Base-by-base conservation (phyloP, 2,329 filamentous ascomycete genomes). In the Paecilomyces niveus region DNA sequence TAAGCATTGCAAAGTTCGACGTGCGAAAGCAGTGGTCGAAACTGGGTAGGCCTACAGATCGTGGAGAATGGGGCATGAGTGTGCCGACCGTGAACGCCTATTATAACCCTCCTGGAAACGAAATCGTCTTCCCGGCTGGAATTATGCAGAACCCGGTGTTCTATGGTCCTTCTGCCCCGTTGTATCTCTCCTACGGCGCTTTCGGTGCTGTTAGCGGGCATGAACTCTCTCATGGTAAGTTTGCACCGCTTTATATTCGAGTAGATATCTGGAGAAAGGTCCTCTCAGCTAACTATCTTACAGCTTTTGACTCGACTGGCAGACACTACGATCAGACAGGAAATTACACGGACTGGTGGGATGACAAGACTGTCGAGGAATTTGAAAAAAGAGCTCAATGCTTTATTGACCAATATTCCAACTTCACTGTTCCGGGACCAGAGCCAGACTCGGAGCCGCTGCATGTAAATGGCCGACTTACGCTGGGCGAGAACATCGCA, bases 91-190 rank as follows among this genome's bases (percentile, higher is more conserved):
- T 84, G n/a, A 88, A 89, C 64, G 86, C 86, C 1, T 87, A 86
- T 64, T 87, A 89, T 70, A 83, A 84, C 62, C 82, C 81, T 29
- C 78, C 80, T 0, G 80, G 81, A n/a, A 89, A 89, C 65, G 83
- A 86, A 65, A 89, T 89, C 53, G 83, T 85, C 3, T 87, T 90
- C 68, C 85, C 85, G 0, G 85, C 86, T 0, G 87, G 85, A 0
- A 87, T 89, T 58, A 85, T 88, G 81, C 87, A 89, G 68, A 82
- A 83, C 2, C 86, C 87, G 0, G 76, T 86, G 1, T 89, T 89
- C 65, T 83, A 87, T 59, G 80, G 83, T 10, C 67, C 70, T 5
- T 74, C 81, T 4, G 78, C 87, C 0, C 87, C 87, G 0, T 74
- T 82, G 24, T 90, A 89, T 64, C 73, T 89, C 39, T 81, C 81